These are phyloP conservation scores for Vigna radiata DNA, from an alignment of 306 rosid species.

Conservation along the genomic window DNA sequence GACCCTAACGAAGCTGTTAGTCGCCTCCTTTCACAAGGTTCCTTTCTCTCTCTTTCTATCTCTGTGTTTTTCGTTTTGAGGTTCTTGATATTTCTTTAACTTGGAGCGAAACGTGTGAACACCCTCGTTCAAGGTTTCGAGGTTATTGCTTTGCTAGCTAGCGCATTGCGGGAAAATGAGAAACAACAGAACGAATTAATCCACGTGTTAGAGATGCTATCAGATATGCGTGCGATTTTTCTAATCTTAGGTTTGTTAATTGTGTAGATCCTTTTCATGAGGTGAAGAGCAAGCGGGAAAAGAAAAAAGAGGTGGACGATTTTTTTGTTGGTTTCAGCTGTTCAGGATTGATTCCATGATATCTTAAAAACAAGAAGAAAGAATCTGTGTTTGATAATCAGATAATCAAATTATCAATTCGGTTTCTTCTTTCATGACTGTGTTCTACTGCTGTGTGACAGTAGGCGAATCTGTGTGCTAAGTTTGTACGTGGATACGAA, in stretches of 20 bases:
- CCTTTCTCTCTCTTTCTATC: conserved; percentile 53
- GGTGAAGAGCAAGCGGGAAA: conserved; percentile 97
- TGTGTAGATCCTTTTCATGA: conserved; percentile 94
- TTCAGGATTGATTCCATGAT: neutral
- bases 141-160: neutral
- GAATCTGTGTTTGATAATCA: neutral
- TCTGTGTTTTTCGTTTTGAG: neutral
- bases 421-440: neutral
- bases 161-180: neutral
- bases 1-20: conserved; percentile 99
- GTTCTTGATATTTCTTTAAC: neutral
- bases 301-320: conserved; percentile 83
- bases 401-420: neutral
- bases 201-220: neutral
- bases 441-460: neutral
- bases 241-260: conserved; percentile 47
- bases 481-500: conserved; percentile 13
- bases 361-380: neutral
- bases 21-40: conserved; percentile 99
- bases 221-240: neutral
- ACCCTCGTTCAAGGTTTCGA: neutral
- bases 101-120: neutral
- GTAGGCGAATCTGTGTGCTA: neutral
- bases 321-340: neutral
- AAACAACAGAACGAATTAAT: neutral